phyloP scores from a whole-genome alignment of 202 grass and related monocot species.

The Panicum virgatum region DNA sequence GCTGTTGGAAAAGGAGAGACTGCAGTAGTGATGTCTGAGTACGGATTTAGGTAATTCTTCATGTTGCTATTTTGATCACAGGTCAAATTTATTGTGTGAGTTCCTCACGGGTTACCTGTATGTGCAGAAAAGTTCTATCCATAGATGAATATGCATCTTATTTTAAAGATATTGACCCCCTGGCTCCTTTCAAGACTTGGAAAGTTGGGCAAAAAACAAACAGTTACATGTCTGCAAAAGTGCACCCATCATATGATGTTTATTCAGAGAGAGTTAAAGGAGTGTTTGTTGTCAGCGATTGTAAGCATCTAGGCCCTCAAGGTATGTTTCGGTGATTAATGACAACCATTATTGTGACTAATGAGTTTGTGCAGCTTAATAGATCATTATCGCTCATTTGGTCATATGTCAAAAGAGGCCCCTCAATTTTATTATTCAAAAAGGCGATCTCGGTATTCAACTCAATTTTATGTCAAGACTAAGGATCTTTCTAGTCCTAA shows the following conservation, averaged over 20 bases:
- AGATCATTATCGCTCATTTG: too few relatives aligned
- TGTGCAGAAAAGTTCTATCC: conserved; percentile 90
- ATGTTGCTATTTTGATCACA: conserved; percentile 19
- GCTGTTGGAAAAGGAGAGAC: conserved; percentile 97
- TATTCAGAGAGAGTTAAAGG: conserved; percentile 85
- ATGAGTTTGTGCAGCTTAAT: too few relatives aligned
- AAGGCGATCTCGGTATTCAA: too few relatives aligned
- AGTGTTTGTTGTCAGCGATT: conserved; percentile 84
- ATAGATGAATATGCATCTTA: conserved; percentile 92
- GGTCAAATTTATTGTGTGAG: conserved; percentile 29
- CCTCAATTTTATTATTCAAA: too few relatives aligned
- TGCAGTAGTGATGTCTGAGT: conserved; percentile 73
- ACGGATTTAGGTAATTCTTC: conserved; percentile 89
- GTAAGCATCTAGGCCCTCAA: too few relatives aligned
- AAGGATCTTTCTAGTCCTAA: too few relatives aligned
- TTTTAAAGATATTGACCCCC: conserved; percentile 85
- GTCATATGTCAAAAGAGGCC: too few relatives aligned
- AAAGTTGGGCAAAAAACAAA: conserved; percentile 50
- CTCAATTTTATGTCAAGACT: too few relatives aligned
- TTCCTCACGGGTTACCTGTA: conserved; percentile 28
- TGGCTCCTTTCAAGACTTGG: conserved; percentile 84
- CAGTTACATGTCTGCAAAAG: conserved; percentile 46
- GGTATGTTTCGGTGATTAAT: too few relatives aligned
- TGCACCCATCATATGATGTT: conserved; percentile 62
- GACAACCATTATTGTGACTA: too few relatives aligned